Percentiles rank a stretch among this genome's conserved stretches.
phyloP scores from a whole-genome alignment of 202 grass and related monocot genomes.

The Cymbopogon flexuosus region DNA sequence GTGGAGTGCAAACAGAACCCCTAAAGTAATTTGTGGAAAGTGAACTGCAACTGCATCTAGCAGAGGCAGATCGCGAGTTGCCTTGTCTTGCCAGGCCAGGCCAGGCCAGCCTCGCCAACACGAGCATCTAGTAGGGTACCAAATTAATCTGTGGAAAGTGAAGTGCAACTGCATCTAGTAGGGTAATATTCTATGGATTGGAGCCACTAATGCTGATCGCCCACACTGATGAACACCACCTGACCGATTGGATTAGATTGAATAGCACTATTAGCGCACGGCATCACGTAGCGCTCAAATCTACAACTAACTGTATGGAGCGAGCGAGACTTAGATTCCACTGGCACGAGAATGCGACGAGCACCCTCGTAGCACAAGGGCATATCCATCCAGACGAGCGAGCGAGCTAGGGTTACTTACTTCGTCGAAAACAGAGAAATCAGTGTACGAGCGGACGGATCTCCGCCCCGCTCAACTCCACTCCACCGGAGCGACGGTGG shows the following conservation, averaged over 20 bases:
- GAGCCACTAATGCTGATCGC: not conserved
- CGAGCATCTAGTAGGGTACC: too few species aligned
- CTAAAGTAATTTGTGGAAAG: not conserved
- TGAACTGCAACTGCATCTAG: not conserved
- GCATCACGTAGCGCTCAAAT: too few species aligned
- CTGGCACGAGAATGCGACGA: not conserved
- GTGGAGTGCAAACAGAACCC: not conserved
- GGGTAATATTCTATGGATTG: not conserved
- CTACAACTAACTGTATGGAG: too few species aligned
- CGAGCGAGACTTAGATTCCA: not conserved
- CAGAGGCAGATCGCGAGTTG: too few species aligned
- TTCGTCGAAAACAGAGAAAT: not conserved
- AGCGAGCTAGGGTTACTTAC: constrained; percentile 29
- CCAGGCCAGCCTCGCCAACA: too few species aligned
- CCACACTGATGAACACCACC: not conserved
- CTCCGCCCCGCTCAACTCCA: not conserved
- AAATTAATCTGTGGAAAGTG: too few species aligned
- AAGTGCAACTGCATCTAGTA: too few species aligned
- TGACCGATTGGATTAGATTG: too few species aligned
- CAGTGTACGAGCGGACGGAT: not conserved
- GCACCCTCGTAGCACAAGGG: not conserved
- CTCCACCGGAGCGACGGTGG: not conserved
- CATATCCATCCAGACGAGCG: not conserved
- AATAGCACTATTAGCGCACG: too few species aligned
- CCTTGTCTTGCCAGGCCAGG: too few species aligned